Base-by-base conservation (phyloP, 306 rosid genomes). In the Argentina anserina region DNA sequence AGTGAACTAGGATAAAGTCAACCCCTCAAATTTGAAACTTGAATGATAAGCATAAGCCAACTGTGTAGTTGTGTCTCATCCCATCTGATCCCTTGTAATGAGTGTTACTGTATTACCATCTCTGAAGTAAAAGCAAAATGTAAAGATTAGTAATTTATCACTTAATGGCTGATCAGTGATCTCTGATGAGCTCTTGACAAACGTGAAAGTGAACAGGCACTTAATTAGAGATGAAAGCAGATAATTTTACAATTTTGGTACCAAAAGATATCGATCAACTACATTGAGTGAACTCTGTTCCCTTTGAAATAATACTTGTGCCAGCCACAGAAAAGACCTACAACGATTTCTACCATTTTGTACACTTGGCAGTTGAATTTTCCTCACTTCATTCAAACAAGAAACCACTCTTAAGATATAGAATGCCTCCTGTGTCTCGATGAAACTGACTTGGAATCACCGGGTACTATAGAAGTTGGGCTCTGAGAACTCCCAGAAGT, bases 401-500 rank as follows among this genome's bases (percentile, higher is more conserved):
- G 41, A 31, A 12, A n/a, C 74, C 34, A 39, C 33, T 4, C 63
- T 81, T 85, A 95, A 28, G 97, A 95, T 62, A 95, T 78, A 23
- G 99, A 95, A 85, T 95, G 87, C 89, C 99, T 90, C 83, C 92
- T 63, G 79, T 86, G 91, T 79, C 99, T 91, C 69, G 95, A 74
- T 60, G 95, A 86, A 65, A 89, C 84, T 15, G 89, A 90, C 78
- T 95, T 95, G 61, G 83, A 76, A 50, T 91, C 90, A 33, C 91
- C 92, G 25, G 87, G 90, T 72, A 71, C 90, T 39, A 87, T n/a
- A 50, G 97, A 94, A 56, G 90, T 88, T 26, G 96, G 99, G 73
- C 97, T 91, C 76, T 91, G 92, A 56, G 99, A 95, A 78, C 97
- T 92, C 68, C 87, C 97, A 7, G 99, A 95, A 6, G 97, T 91